Percentiles rank a stretch among this genome's conserved stretches.
These are phyloP conservation scores for Nigrospora sphaerica DNA, from an alignment of 2,329 filamentous ascomycete species.

Conservation along the genomic window DNA sequence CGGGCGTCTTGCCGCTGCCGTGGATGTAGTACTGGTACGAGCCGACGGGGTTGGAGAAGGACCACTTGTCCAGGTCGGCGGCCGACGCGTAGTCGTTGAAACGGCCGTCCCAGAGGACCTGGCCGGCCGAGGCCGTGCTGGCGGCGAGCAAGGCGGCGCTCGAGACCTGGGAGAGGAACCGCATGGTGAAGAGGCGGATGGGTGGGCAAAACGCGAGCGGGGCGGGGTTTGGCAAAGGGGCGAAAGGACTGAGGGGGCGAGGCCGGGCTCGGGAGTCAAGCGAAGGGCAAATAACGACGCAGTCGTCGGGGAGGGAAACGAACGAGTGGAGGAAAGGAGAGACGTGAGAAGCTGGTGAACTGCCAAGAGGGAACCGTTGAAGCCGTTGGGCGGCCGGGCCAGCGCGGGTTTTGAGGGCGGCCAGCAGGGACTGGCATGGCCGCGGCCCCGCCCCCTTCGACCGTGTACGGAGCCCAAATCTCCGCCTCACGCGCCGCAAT, in stretches of 20 bases:
- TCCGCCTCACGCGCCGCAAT: background rate
- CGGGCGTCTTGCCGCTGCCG: slow-evolving; percentile 42
- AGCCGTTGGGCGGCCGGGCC: no score
- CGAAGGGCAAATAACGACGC: background rate
- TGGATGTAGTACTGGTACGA: slow-evolving; percentile 72
- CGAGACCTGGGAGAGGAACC: background rate
- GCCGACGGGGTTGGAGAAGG: slow-evolving; percentile 53
- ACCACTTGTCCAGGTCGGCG: slow-evolving; percentile 46
- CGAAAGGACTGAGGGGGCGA: background rate
- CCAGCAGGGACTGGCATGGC: no score
- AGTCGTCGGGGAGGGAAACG: background rate
- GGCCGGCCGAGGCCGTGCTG: slow-evolving; percentile 20
- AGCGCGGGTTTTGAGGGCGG: no score
- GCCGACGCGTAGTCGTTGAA: slow-evolving; percentile 46
- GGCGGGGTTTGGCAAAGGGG: background rate
- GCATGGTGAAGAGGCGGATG: no score
- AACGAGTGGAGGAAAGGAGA: background rate
- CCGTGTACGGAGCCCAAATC: background rate
- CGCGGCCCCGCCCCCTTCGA: background rate
- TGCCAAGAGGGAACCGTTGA: no score
- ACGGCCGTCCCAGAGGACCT: slow-evolving; percentile 53
- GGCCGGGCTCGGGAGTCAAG: background rate
- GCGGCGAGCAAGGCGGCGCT: no score
- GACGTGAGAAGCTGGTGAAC: background rate
- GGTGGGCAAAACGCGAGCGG: background rate